These are phyloP conservation scores for Zychaea mexicana DNA, from an alignment of 371 early-diverging fungal genomes.

Conservation along the genomic window DNA sequence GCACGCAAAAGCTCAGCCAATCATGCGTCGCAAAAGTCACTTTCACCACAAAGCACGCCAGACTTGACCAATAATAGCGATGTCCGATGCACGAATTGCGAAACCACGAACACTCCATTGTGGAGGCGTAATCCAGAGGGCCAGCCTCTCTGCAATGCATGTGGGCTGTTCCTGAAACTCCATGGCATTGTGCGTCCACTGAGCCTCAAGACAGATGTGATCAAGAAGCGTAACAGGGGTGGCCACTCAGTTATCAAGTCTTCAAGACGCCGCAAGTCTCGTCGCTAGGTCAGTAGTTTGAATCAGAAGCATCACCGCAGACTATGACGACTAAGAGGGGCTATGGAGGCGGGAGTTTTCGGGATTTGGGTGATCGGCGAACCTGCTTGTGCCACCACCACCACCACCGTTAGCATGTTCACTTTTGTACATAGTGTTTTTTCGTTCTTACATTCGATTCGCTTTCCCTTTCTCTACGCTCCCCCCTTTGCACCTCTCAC, in stretches of 20 bases:
- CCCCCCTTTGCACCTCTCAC: background rate
- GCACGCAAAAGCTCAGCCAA: background rate
- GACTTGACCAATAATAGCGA: conserved; percentile 6
- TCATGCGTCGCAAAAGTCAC: background rate
- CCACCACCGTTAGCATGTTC: too few species aligned
- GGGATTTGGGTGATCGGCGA: background rate
- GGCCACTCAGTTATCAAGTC: conserved; percentile 7
- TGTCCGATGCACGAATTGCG: conserved; percentile 82
- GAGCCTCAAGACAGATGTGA: conserved; percentile 74
- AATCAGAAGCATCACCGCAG: too few species aligned
- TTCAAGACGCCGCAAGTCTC: conserved; percentile 6
- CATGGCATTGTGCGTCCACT: conserved; percentile 82
- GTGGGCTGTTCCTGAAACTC: conserved; percentile 73
- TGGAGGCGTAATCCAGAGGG: conserved; percentile 89
- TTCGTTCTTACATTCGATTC: background rate
- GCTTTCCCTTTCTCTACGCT: background rate
- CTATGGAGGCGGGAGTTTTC: conserved; percentile 8
- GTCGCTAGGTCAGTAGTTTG: background rate
- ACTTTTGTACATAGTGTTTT: conserved; percentile 7
- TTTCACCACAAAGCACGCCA: background rate
- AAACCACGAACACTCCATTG: conserved; percentile 85
- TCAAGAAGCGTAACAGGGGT: conserved; percentile 70
- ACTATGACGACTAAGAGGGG: too few species aligned
- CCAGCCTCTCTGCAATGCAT: conserved; percentile 60
- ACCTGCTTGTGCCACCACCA: background rate